Base-by-base conservation (phyloP, 2,329 filamentous ascomycete genomes). In the Botrytis elliptica region DNA sequence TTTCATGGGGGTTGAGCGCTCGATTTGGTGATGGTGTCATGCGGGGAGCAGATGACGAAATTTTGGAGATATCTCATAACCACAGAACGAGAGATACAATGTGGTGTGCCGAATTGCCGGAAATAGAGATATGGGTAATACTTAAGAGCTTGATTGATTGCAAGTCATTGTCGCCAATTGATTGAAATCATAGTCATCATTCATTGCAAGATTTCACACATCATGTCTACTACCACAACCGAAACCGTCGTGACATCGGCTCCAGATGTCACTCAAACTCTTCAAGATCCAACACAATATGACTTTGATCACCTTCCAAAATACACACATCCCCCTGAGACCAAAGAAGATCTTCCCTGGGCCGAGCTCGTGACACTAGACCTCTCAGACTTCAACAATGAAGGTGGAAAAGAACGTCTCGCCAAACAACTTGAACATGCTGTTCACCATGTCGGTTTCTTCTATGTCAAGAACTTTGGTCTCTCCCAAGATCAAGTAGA, bases 401-500 rank as follows among this genome's bases (percentile, higher is more conserved):
- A 85, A 0, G 85, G 85, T 3, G 86, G 86, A 18, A 88, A 87
- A 77, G 83, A 87, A 76, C 79, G 82, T 69, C 80, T 88, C 1
- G 86, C 86, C 1, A 84, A 85, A 66, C 86, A 88, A 75, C 82
- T 89, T 3, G 83, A 85, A 29, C 84, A 88, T 75, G 87, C 87
- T 5, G 85, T 87, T 0, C 82, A 83, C 52, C 77, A 84, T 70
- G 82, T 85, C 76, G 87, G 88, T 0, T 88, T 91, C 82, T 91
- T 91, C 82, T 90, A 90, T 75, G 86, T 91, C 33, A 87, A 86
- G 74, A 89, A 90, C 81, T 90, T 88, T 75, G 88, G 88, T 46
- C 83, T 91, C n/a, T 82, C 81, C 0, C 88, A 90, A 79, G 88
- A 89, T 65, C 83, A 89, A 78, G 85, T 91, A 2, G 86, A 91